These are phyloP conservation scores for Plasmodium adleri DNA, from an alignment of 169 alveolate species.

Conservation along the genomic window DNA sequence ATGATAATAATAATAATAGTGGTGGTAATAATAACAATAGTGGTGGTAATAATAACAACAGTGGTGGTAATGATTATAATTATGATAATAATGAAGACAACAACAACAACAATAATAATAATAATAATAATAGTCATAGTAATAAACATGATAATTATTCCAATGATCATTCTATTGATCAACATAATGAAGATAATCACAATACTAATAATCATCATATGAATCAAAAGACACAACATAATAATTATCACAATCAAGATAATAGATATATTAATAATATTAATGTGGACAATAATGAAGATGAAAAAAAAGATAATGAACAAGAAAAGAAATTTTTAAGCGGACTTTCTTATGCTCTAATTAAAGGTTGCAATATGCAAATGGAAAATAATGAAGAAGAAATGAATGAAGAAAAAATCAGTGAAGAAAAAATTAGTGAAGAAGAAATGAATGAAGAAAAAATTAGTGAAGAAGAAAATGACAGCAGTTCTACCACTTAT, in stretches of 20 bases:
- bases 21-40: background rate
- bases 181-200: background rate
- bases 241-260: background rate
- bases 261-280: background rate
- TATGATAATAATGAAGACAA: background rate
- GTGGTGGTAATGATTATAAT: background rate
- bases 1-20: background rate
- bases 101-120: too few relatives aligned
- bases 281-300: background rate
- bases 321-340: constrained; percentile 4
- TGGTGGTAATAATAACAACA: background rate
- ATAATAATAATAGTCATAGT: too few relatives aligned
- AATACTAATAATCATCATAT: background rate
- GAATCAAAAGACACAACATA: background rate
- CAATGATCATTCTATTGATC: background rate
- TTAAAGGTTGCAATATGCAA: background rate
- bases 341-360: constrained; percentile 17
- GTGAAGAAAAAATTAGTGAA: background rate
- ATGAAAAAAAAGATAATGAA: constrained; percentile 1
- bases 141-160: too few relatives aligned
- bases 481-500: too few relatives aligned
- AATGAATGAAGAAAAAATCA: background rate
- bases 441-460: background rate
- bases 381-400: constrained; percentile 11
- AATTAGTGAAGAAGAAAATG: background rate